Evolutionary conservation across 2,329 filamentous ascomycete genomes (phyloP), one percentile per base, ranked within the genome.

Genomic region (Drechmeria coniospora): DNA sequence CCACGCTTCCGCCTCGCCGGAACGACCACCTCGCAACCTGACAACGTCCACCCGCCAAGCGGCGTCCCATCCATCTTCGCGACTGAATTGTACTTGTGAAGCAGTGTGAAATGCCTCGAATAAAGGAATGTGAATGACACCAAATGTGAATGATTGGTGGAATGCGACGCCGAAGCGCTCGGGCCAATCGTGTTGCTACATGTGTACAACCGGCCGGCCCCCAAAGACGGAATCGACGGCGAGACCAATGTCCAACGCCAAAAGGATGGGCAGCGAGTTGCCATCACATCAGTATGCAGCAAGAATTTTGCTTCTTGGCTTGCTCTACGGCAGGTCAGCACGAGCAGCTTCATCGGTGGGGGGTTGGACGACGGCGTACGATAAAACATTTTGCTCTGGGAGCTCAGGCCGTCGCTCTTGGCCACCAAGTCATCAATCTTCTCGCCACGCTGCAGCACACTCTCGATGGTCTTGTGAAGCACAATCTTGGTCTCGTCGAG

Each of bases 331-430:
- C 32, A 26, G 29, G 34, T 38, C 23, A 41, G 25, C 20, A 23
- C 29, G 23, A 22, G 26, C 4, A 2, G 14, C 18, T 18, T 17
- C 11, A 25, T 26, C 30, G 23, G 7, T 8, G 6, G 13, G 15
- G 11, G 17, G 11, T 17, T 13, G 14, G 26, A 21, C 18, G n/a
- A 11, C 6, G 14, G 58, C 65, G 44, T 54, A 78, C 78, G 83
- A 55, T 95, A 95, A 54, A 98, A 98, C 79, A 92, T 87, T 68
- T 93, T 95, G 61, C 83, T 93, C 64, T 90, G 80, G 27, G 74
- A 71, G 56, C 82, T 92, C 46, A 98, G 57, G 9, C 77, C 82
- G 44, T 93, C 83, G 46, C 82, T 92, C 72, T 95, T 95, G 38
- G 77, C 76, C 25, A 95, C 87, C 42, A 98, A 58, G 44, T 79